Conservation (phyloP, 768 basidiomycete genomes). For the Psilocybe subaeruginosa region DNA sequence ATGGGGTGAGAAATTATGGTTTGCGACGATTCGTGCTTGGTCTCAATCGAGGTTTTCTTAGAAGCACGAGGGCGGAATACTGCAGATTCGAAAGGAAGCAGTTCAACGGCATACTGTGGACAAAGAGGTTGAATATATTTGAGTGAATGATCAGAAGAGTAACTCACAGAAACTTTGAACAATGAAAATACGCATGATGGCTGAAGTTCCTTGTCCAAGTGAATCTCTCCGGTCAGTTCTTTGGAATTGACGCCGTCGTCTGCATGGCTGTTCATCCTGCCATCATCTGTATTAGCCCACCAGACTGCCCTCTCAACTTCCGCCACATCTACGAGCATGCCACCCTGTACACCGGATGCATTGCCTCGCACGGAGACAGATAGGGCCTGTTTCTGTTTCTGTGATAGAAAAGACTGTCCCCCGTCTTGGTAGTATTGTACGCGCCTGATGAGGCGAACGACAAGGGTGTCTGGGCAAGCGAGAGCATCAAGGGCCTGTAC, state of each 20-base stretch:
- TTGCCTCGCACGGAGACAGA: conserved; percentile 1
- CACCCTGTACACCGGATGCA: background rate
- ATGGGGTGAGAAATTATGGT: conserved; percentile 26
- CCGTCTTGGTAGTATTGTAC: conserved; percentile 28
- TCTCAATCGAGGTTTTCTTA: background rate
- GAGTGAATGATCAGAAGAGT: background rate
- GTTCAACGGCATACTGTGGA: conserved; percentile 25
- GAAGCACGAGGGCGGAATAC: conserved; percentile 17
- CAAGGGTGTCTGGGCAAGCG: conserved; percentile 25
- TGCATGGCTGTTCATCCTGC: background rate
- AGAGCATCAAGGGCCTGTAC: conserved; percentile 32
- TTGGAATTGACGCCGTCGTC: conserved; percentile 16
- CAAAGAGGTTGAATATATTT: background rate
- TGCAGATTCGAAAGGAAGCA: conserved; percentile 26
- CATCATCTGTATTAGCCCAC: conserved; percentile 22
- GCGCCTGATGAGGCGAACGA: conserved; percentile 29
- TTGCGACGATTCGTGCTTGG: conserved; percentile 1
- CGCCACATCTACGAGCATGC: conserved; percentile 11
- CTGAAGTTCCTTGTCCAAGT: conserved; percentile 30
- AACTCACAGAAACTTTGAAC: conserved; percentile 32
- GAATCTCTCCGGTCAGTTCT: conserved; percentile 34
- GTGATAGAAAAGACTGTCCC: conserved; percentile 6
- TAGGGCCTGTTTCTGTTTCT: background rate
- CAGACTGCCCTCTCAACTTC: conserved; percentile 30
- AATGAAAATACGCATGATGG: conserved; percentile 29